Evolutionary conservation across 495 filamentous ascomycete genomes (phyloP).

Genomic region (Penicillium soppii): DNA sequence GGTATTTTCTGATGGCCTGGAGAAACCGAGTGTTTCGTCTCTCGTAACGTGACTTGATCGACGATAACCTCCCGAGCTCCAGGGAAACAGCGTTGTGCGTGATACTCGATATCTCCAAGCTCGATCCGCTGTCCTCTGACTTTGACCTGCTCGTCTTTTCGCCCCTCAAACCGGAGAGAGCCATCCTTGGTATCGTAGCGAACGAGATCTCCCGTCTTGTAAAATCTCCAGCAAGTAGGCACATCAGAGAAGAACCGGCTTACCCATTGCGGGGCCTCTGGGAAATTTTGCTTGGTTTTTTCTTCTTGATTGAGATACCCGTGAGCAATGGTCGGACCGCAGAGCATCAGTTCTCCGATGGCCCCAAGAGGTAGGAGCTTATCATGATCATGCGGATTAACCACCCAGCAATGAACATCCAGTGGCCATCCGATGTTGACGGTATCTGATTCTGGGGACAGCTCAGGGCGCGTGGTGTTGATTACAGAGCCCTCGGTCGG

Average conservation of each 20-base stretch:
- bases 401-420: constrained; percentile 24
- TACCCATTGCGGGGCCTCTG: too few species aligned
- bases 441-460: constrained; percentile 9
- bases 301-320: constrained; percentile 6
- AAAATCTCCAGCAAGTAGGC: too few species aligned
- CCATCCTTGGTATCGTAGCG: constrained; percentile 33
- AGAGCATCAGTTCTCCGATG: constrained; percentile 29
- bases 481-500: neutral
- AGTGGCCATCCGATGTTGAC: constrained; percentile 7
- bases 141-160: constrained; percentile 47
- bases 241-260: too few species aligned
- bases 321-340: constrained; percentile 24
- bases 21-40: too few species aligned
- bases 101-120: constrained; percentile 38
- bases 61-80: neutral
- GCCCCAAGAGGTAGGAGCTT: constrained; percentile 26
- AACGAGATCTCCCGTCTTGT: constrained; percentile 52
- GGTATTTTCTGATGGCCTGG: too few species aligned
- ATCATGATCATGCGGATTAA: constrained; percentile 20
- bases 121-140: constrained; percentile 41
- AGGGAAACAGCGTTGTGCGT: constrained; percentile 5
- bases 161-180: constrained; percentile 37
- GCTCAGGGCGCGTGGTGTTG: neutral
- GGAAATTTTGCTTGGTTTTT: neutral
- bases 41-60: constrained; percentile 2